Conservation (phyloP, 2,329 filamentous ascomycete genomes). For the Didymella pinodella region DNA sequence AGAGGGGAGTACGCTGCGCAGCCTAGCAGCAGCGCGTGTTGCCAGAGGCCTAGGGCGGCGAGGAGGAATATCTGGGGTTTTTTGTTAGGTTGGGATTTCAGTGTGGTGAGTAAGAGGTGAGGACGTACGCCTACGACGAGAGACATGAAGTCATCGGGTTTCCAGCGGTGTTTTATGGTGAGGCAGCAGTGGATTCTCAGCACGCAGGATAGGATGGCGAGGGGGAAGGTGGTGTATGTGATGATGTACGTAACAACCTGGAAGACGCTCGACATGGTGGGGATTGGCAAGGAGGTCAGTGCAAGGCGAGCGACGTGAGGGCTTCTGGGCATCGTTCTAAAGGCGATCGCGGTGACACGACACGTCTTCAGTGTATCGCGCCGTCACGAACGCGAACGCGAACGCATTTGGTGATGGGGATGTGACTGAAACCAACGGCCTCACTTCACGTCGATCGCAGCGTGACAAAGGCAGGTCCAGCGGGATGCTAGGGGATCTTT, state of each 20-base stretch:
- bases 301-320: not conserved
- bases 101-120: not conserved
- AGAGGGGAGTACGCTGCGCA: not conserved
- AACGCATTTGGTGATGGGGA: slow-evolving; percentile 1
- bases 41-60: slow-evolving; percentile 8
- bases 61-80: not conserved
- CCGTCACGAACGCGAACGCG: not conserved
- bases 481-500: not conserved
- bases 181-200: slow-evolving; percentile 11
- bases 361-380: too few species aligned
- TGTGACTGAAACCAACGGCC: slow-evolving; percentile 2
- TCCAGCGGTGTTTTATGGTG: slow-evolving; percentile 9
- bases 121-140: slow-evolving; percentile 6
- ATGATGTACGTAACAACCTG: slow-evolving; percentile 10
- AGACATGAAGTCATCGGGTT: slow-evolving; percentile 17
- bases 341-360: not conserved
- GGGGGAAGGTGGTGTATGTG: slow-evolving; percentile 9
- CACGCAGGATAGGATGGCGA: slow-evolving; percentile 11
- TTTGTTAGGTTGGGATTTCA: too few species aligned
- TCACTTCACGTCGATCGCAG: not conserved
- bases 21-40: not conserved
- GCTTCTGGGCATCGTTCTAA: too few species aligned
- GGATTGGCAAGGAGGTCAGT: not conserved
- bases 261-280: slow-evolving; percentile 7
- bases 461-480: not conserved